phyloP scores from a whole-genome alignment of 306 rosid genomes.

The Cucumis hystrix region DNA sequence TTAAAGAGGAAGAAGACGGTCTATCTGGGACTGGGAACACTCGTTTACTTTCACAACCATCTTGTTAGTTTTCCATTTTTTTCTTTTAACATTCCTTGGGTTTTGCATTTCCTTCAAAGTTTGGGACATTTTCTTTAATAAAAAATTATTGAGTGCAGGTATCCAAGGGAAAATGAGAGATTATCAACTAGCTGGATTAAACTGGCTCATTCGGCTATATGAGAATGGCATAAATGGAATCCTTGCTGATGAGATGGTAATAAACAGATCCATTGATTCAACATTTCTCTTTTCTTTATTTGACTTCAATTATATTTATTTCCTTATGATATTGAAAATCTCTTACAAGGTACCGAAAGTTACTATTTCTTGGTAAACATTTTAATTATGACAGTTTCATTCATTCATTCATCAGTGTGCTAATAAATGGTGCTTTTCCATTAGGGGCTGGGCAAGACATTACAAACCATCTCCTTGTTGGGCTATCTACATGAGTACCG shows the following conservation, averaged over 20 bases:
- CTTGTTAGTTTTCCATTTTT: constrained; percentile 36
- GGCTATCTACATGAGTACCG: constrained; percentile 92
- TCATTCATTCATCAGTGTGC: background rate
- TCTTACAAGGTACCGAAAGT: background rate
- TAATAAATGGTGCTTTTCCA: constrained; percentile 5
- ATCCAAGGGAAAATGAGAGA: constrained; percentile 98
- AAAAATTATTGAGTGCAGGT: constrained; percentile 26
- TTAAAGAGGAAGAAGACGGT: constrained; percentile 94
- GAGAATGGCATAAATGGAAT: constrained; percentile 98
- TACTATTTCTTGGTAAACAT: background rate
- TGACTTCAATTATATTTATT: background rate
- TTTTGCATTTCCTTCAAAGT: background rate
- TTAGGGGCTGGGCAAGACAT: constrained; percentile 95
- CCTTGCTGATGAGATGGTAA: constrained; percentile 97
- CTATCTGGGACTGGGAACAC: constrained; percentile 58
- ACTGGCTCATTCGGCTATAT: constrained; percentile 90
- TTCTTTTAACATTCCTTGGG: background rate
- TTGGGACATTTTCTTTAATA: background rate
- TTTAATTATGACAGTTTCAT: background rate
- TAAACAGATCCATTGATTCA: constrained; percentile 8
- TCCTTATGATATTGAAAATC: background rate
- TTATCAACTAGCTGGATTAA: constrained; percentile 95
- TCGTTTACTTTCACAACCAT: constrained; percentile 74
- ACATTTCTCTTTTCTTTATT: background rate
- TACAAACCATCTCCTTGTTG: constrained; percentile 88